A percentile compares a stretch with the other conserved stretches of the same genome.
These are phyloP conservation scores for Metarhizium robertsii DNA, from an alignment of 2,329 filamentous ascomycete genomes.

Conservation along the genomic window DNA sequence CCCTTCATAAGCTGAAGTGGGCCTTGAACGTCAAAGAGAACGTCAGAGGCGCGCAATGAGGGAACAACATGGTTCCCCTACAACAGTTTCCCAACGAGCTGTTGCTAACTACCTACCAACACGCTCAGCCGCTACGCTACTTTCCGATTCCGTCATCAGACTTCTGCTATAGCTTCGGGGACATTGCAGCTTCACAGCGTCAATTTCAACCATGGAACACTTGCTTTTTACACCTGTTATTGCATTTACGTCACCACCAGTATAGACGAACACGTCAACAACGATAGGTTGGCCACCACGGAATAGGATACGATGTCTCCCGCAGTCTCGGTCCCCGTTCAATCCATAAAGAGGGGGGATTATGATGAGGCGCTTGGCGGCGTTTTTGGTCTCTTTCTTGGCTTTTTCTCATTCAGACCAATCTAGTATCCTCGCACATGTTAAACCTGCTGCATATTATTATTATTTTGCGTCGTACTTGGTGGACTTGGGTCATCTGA, in stretches of 20 bases:
- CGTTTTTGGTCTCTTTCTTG: slow-evolving; percentile 7
- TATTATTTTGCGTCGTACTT: background rate
- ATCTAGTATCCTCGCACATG: background rate
- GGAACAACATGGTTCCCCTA: background rate
- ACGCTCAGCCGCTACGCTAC: background rate
- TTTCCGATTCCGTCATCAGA: background rate
- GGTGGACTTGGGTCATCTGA: background rate
- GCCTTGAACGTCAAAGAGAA: slow-evolving; percentile 59
- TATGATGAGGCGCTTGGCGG: slow-evolving; percentile 6
- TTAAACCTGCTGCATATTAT: background rate
- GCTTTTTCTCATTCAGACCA: background rate
- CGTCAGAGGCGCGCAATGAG: slow-evolving; percentile 42
- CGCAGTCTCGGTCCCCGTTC: background rate
- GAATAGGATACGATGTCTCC: slow-evolving; percentile 6
- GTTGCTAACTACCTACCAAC: background rate
- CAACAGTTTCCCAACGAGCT: background rate
- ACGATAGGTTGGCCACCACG: slow-evolving; percentile 1
- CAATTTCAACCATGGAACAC: too few species aligned
- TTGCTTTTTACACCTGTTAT: too few species aligned
- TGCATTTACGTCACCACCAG: slow-evolving; percentile 3
- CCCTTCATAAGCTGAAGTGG: slow-evolving; percentile 63
- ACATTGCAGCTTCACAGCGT: too few species aligned
- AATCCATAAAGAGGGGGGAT: background rate
- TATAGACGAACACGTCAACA: slow-evolving; percentile 3
- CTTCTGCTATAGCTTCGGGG: too few species aligned